These are phyloP conservation scores for Rhodamnia rubescens DNA, from an alignment of 345 rosid genomes.

Conservation along the genomic window DNA sequence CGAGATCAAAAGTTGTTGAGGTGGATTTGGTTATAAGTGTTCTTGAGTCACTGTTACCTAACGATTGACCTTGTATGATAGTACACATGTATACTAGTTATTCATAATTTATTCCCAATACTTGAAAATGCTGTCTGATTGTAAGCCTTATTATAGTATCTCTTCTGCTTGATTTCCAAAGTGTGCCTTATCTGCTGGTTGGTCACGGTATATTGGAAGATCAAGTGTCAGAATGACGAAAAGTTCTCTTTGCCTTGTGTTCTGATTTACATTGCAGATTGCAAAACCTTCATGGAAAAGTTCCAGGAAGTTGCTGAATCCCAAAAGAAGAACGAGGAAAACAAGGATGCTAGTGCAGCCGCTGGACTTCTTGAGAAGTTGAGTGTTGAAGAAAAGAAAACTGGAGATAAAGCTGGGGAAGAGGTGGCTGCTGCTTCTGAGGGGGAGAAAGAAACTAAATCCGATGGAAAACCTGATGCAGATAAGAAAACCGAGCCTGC, in stretches of 20 bases:
- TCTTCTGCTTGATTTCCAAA: neutral
- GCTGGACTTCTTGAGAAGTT: conserved; percentile 63
- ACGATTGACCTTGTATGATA: neutral
- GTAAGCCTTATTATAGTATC: neutral
- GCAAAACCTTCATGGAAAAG: conserved; percentile 68
- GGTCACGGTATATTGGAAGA: neutral
- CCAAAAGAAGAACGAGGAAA: conserved; percentile 46
- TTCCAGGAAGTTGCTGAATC: conserved; percentile 61
- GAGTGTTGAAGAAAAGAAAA: conserved; percentile 53
- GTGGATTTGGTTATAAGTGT: neutral
- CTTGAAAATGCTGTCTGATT: neutral
- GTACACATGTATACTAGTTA: neutral
- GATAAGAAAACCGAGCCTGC: conserved; percentile 45
- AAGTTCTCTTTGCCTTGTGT: neutral
- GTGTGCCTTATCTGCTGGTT: neutral
- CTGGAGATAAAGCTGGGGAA: conserved; percentile 24
- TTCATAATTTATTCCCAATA: neutral
- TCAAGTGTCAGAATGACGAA: neutral
- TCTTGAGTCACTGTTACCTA: neutral
- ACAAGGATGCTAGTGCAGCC: conserved; percentile 46
- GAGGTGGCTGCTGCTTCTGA: conserved; percentile 14
- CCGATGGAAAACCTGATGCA: conserved; percentile 8
- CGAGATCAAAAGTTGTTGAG: neutral
- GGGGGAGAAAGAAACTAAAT: conserved; percentile 18
- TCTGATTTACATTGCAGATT: conserved; percentile 24